Evolutionary conservation across 2,329 filamentous ascomycete genomes (phyloP).

Genomic region (Fusarium papillatum): DNA sequence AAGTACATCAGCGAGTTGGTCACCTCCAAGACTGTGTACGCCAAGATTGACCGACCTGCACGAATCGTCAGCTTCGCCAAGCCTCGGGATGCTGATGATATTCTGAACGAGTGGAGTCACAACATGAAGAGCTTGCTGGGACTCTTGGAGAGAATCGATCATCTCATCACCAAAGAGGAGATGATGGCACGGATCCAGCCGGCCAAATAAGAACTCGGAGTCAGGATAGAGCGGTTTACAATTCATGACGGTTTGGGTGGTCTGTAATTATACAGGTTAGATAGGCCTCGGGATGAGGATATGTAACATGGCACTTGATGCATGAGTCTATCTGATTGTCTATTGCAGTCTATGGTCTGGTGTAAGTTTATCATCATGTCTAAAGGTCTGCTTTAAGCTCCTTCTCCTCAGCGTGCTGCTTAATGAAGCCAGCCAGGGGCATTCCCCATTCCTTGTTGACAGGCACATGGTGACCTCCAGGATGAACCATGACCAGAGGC

Average conservation of each 20-base stretch:
- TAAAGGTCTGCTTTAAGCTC: conserved; percentile 44
- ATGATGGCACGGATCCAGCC: conserved; percentile 99
- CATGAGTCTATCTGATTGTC: conserved; percentile 42
- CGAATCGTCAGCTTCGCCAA: conserved; percentile 95
- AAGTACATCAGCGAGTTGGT: conserved; percentile 99
- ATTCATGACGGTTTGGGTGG: conserved; percentile 46
- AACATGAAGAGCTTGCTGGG: conserved; percentile 97
- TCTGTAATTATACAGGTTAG: conserved; percentile 54
- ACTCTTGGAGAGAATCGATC: conserved; percentile 91
- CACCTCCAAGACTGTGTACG: conserved; percentile 97
- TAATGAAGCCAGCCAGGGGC: conserved; percentile 81
- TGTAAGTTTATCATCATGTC: background rate
- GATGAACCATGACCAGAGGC: conserved; percentile 74
- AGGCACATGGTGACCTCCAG: conserved; percentile 92
- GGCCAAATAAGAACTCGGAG: conserved; percentile 53
- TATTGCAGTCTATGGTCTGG: conserved; percentile 30
- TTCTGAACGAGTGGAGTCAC: conserved; percentile 98
- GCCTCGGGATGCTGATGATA: conserved; percentile 93
- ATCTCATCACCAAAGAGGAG: conserved; percentile 99
- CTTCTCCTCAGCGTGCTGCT: conserved; percentile 50
- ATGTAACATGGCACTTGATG: conserved; percentile 46
- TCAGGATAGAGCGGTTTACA: conserved; percentile 37
- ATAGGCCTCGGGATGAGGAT: conserved; percentile 48
- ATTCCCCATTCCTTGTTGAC: conserved; percentile 85
- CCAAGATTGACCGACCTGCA: conserved; percentile 96